Evolutionary conservation across 179 eudicot genomes (phyloP).

Genomic region (Silene vulgaris): DNA sequence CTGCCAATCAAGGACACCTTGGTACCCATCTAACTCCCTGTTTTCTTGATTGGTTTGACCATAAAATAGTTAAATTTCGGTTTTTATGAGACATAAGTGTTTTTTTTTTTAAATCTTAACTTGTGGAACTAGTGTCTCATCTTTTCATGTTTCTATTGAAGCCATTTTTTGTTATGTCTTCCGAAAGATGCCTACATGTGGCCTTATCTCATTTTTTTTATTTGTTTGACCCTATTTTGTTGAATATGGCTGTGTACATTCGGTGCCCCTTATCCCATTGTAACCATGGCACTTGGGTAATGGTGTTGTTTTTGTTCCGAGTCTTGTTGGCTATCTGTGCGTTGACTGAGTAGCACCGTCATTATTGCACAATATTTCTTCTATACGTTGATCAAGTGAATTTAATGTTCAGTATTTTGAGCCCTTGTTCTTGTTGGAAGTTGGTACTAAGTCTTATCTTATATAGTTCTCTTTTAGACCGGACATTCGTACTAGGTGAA

Average conservation of each 20-base stretch:
- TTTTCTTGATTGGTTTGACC: neutral
- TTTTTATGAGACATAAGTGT: neutral
- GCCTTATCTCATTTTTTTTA: no score
- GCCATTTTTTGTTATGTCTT: neutral
- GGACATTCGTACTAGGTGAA: neutral
- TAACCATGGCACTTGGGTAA: no score
- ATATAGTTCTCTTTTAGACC: neutral
- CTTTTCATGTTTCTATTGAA: neutral
- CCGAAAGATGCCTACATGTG: no score
- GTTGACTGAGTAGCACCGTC: neutral
- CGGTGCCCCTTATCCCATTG: no score
- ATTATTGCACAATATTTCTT: neutral
- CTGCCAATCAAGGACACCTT: constrained; percentile 65
- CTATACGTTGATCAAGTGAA: neutral
- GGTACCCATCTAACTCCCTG: constrained; percentile 32
- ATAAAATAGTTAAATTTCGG: neutral
- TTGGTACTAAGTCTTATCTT: no score
- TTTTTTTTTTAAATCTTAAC: constrained; percentile 4
- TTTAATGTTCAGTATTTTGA: neutral
- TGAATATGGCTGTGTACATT: no score
- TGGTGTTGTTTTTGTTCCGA: no score
- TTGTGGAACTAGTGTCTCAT: neutral
- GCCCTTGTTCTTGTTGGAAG: no score
- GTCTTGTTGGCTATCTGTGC: neutral
- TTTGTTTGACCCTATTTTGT: no score